phyloP scores from a whole-genome alignment of 768 basidiomycete genomes.

The Tephrocybe rancida region DNA sequence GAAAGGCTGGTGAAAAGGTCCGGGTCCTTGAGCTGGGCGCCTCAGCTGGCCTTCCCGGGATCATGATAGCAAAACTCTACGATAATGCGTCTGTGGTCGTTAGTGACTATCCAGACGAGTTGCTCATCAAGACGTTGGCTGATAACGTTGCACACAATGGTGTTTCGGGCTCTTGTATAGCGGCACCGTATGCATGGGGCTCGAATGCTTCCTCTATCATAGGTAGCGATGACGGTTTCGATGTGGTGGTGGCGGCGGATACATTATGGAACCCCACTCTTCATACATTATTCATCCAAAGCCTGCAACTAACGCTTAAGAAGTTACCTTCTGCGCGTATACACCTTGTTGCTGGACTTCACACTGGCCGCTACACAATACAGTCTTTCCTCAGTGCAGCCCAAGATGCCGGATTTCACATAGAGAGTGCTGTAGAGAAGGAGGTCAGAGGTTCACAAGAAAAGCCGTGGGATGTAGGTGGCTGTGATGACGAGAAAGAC shows the following conservation, averaged over 20 bases:
- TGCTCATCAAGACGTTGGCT: slow-evolving; percentile 57
- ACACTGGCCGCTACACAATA: slow-evolving; percentile 76
- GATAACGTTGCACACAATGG: slow-evolving; percentile 59
- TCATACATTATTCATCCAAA: slow-evolving; percentile 55
- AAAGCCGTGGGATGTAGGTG: slow-evolving; percentile 54
- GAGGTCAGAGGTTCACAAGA: slow-evolving; percentile 38
- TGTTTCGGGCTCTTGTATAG: slow-evolving; percentile 49
- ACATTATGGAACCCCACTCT: slow-evolving; percentile 75
- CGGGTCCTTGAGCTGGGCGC: slow-evolving; percentile 75
- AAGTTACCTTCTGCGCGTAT: slow-evolving; percentile 46
- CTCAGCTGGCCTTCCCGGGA: slow-evolving; percentile 73
- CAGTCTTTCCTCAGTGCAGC: slow-evolving; percentile 55
- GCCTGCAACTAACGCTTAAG: slow-evolving; percentile 51
- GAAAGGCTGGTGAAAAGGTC: slow-evolving; percentile 9
- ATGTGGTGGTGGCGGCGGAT: slow-evolving; percentile 72
- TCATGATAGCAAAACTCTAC: slow-evolving; percentile 58
- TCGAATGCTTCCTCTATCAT: slow-evolving; percentile 40
- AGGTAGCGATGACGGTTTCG: slow-evolving; percentile 42
- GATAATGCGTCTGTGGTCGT: slow-evolving; percentile 44
- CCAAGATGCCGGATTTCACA: slow-evolving; percentile 40
- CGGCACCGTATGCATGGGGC: slow-evolving; percentile 69
- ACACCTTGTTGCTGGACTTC: slow-evolving; percentile 73
- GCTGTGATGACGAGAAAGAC: slow-evolving; percentile 67
- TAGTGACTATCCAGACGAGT: slow-evolving; percentile 75
- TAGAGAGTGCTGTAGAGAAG: slow-evolving; percentile 50